Evolutionary conservation across 306 rosid genomes (phyloP).

Genomic region (Prunus salicina): DNA sequence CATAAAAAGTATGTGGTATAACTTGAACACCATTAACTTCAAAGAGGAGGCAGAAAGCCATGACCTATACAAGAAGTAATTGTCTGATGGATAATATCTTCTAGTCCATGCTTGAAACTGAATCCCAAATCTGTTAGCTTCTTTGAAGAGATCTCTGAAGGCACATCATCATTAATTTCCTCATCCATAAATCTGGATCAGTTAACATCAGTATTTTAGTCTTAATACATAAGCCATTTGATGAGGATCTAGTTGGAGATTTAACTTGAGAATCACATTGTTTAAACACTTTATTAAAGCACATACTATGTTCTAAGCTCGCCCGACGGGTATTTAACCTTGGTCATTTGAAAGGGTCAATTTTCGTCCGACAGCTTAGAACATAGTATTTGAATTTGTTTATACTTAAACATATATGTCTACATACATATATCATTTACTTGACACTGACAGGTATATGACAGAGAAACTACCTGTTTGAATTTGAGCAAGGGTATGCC

Average conservation of each 20-base stretch:
- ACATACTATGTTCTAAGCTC: neutral
- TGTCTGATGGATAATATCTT: slow-evolving; percentile 54
- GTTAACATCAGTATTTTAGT: no score
- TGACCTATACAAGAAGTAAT: slow-evolving; percentile 34
- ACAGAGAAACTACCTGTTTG: slow-evolving; percentile 23
- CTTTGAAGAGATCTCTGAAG: slow-evolving; percentile 58
- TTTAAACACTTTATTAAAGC: neutral
- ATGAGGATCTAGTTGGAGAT: neutral
- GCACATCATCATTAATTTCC: slow-evolving; percentile 26
- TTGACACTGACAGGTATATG: neutral
- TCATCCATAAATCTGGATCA: slow-evolving; percentile 33
- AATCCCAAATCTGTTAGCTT: slow-evolving; percentile 72
- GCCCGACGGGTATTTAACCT: neutral
- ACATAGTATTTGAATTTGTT: neutral
- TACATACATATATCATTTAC: neutral
- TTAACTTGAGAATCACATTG: neutral
- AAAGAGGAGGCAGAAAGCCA: slow-evolving; percentile 40
- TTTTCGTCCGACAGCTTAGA: neutral
- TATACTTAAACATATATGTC: no score
- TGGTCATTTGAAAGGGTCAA: neutral
- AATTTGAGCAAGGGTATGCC: slow-evolving; percentile 38
- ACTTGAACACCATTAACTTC: neutral
- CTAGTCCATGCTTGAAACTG: slow-evolving; percentile 55
- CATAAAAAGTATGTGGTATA: neutral
- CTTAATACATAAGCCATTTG: neutral